phyloP scores from a whole-genome alignment of 1,139 yeast species.

The Protomyces gravidus region DNA sequence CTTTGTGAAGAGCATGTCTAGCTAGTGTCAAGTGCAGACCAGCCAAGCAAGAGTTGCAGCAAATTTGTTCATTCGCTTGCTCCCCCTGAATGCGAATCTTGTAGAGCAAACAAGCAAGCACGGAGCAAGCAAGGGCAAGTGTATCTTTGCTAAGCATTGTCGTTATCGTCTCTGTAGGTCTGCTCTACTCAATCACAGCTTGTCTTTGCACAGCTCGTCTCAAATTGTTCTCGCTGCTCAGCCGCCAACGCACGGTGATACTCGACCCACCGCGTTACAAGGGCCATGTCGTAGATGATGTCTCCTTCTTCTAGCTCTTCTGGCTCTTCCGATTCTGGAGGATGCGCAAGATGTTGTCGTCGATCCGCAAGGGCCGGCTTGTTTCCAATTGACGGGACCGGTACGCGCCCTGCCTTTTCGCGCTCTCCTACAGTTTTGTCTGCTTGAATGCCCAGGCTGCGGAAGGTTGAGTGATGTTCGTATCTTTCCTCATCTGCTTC shows the following conservation, averaged over 20 bases:
- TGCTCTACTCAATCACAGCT: too few relatives aligned
- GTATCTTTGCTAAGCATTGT: too few relatives aligned
- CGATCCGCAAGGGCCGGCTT: background rate
- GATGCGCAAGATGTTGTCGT: background rate
- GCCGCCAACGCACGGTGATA: background rate
- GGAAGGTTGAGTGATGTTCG: too few relatives aligned
- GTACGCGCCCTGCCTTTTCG: background rate
- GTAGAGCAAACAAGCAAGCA: too few relatives aligned
- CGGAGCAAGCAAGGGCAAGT: too few relatives aligned
- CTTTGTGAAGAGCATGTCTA: background rate
- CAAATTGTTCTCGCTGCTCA: background rate
- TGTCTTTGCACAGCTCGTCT: background rate
- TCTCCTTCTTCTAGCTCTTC: background rate
- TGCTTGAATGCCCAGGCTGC: too few relatives aligned
- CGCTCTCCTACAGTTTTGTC: background rate
- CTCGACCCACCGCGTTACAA: slow-evolving; percentile 1
- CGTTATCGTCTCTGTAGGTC: too few relatives aligned
- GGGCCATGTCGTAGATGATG: background rate
- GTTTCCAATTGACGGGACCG: background rate
- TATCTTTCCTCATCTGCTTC: background rate
- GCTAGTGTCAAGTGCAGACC: too few relatives aligned
- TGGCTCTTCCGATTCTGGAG: background rate
- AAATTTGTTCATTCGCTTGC: too few relatives aligned
- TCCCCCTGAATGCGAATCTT: too few relatives aligned
- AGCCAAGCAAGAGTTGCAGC: too few relatives aligned